These are phyloP conservation scores for Cyclotella baltica DNA, from an alignment of 108 stramenopile species.

Conservation along the genomic window DNA sequence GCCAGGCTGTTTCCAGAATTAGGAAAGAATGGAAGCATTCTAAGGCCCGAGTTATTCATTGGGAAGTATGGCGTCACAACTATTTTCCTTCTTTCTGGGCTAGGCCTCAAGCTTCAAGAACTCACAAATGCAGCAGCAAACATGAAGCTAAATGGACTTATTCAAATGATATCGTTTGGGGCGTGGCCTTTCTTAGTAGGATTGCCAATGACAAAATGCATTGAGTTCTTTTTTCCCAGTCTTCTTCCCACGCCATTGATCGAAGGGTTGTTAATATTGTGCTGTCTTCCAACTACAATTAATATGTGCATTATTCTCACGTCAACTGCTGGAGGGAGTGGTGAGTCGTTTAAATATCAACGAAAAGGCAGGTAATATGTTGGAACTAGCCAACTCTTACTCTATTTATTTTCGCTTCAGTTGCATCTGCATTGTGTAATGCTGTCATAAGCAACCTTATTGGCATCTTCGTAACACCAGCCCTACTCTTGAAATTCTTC, in stretches of 20 bases:
- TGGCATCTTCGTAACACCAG: conserved; percentile 91
- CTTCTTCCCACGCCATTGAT: conserved; percentile 65
- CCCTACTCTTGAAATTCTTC: conserved; percentile 78
- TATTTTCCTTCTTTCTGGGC: conserved; percentile 89
- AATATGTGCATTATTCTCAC: conserved; percentile 95
- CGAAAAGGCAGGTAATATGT: not conserved
- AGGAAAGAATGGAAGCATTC: conserved; percentile 73
- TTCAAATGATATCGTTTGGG: conserved; percentile 73
- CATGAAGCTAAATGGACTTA: conserved; percentile 75
- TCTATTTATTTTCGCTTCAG: not conserved
- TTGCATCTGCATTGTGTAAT: conserved; percentile 89
- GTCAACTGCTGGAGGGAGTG: conserved; percentile 76
- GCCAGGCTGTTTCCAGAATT: conserved; percentile 73
- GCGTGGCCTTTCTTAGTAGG: conserved; percentile 85
- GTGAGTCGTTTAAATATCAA: no score
- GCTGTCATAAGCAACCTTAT: conserved; percentile 88
- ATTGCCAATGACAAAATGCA: conserved; percentile 58
- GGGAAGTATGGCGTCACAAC: conserved; percentile 85
- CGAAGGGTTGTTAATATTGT: conserved; percentile 79
- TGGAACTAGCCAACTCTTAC: not conserved
- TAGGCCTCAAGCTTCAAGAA: conserved; percentile 77
- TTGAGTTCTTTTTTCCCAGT: conserved; percentile 53
- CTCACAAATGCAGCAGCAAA: conserved; percentile 72
- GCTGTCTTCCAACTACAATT: conserved; percentile 92
- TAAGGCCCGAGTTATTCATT: conserved; percentile 85